These are phyloP conservation scores for Vaccinium macrocarpon DNA, from an alignment of 148 eudicot genomes.

Conservation along the genomic window DNA sequence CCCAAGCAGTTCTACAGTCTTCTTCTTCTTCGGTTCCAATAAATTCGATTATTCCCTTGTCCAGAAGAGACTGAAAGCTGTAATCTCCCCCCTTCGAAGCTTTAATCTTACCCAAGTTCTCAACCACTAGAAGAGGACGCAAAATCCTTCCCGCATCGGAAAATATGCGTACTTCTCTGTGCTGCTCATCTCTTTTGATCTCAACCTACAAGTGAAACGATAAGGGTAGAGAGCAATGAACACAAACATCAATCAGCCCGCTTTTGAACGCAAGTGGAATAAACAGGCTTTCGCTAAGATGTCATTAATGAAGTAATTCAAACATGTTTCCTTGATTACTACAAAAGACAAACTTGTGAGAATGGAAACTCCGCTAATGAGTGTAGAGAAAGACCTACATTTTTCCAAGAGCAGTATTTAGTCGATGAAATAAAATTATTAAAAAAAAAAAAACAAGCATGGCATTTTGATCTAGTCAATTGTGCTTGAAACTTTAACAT, in stretches of 20 bases:
- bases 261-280: not conserved
- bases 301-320: not conserved
- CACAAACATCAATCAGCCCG: not conserved
- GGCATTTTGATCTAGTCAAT: not conserved
- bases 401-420: not conserved
- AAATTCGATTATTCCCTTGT: conserved; percentile 72
- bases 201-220: conserved; percentile 49
- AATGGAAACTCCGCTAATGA: not conserved
- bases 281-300: not conserved
- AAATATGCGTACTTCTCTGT: conserved; percentile 77
- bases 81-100: conserved; percentile 54
- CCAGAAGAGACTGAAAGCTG: conserved; percentile 65
- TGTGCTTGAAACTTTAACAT: not conserved
- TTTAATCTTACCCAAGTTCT: conserved; percentile 57
- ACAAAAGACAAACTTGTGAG: not conserved
- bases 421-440: not conserved
- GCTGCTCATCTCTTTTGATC: conserved; percentile 63
- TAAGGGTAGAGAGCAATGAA: not conserved
- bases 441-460: not conserved
- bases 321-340: not conserved
- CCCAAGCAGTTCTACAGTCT: conserved; percentile 93
- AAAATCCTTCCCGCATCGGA: conserved; percentile 87
- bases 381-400: not conserved
- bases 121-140: conserved; percentile 81
- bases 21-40: conserved; percentile 95